phyloP scores from a whole-genome alignment of 139 green algal genomes.

The Trebouxia sp. region DNA sequence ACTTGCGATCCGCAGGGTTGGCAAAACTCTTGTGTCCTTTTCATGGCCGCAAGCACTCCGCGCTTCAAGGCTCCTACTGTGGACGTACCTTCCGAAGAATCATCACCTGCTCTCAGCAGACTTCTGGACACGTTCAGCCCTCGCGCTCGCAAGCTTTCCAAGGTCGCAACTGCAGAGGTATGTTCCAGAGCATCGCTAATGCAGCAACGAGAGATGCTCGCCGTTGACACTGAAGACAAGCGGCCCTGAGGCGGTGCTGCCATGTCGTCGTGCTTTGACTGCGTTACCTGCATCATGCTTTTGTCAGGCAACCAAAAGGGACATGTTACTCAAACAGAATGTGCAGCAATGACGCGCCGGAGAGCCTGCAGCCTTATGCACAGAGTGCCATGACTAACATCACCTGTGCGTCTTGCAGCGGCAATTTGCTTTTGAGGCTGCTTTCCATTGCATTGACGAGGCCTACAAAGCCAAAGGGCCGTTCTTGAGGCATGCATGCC shows the following conservation, averaged over 20 bases:
- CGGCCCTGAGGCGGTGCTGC: constrained; percentile 16
- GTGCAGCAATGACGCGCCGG: background rate
- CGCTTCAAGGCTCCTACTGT: constrained; percentile 3
- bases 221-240: background rate
- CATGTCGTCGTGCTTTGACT: constrained; percentile 2
- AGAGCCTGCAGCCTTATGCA: too few relatives aligned
- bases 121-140: constrained; percentile 20
- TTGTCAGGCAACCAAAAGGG: too few relatives aligned
- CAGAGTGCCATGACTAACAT: too few relatives aligned
- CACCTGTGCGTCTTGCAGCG: constrained; percentile 25
- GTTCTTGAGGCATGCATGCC: background rate
- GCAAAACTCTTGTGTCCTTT: too few relatives aligned
- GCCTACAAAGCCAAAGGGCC: constrained; percentile 10
- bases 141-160: constrained; percentile 15
- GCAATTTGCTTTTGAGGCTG: constrained; percentile 26
- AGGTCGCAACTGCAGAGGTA: constrained; percentile 20
- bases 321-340: too few relatives aligned
- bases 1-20: too few relatives aligned
- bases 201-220: too few relatives aligned
- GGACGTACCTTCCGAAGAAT: constrained; percentile 14
- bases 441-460: constrained; percentile 26
- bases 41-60: constrained; percentile 11
- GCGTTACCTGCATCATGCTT: background rate
- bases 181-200: too few relatives aligned
- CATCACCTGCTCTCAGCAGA: constrained; percentile 4